Base-by-base conservation (phyloP, 345 rosid species). In the Syzygium oleosum region DNA sequence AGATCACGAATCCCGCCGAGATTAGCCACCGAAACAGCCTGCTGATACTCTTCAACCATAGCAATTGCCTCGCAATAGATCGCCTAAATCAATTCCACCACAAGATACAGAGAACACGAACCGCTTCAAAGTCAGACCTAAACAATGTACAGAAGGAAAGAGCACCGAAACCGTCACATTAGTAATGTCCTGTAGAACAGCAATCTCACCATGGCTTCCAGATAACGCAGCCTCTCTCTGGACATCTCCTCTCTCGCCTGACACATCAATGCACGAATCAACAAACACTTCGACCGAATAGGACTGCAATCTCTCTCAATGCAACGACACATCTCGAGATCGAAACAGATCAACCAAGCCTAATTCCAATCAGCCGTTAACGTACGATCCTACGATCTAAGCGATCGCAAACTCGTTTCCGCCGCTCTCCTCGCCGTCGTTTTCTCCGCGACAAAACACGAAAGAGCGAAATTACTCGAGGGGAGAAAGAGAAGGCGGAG, bases 171-270 rank as follows among this genome's bases (percentile, higher is more conserved):
- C 61, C 12, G 5, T 85, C 51, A 34, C 10, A 10, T 25, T 31
- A 15, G 43, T 53, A 52, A 52, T 12, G 12, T 83, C 31, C 27
- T 49, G 13, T 43, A n/a, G 46, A 27, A 41, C n/a, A 65, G 49
- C 49, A 85, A 55, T 49, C 87, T 90, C 88, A 96, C 99, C 99
- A 96, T 96, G 85, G 99, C 95, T 94, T 98, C 99, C 87, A 98
- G 92, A 88, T 96, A 96, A 41, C 98, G 98, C 85, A 98, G 77
- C 89, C 98, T 94, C 93, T 96, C 99, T 84, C 95, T 93, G 51
- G 94, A 94, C 99, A 96, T 98, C 90, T 96, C 99, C 90, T 98
- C 99, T 91, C 98, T 94, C 19, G 99, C 99, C 98, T 96, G 93
- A 88, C 90, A 90, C 85, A 86, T 29, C 85, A 38, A 16, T 6